Percentiles rank a stretch among this genome's conserved stretches.
These are phyloP conservation scores for Blastocystis sp. DNA, from an alignment of 352 stramenopile genomes.

Conservation along the genomic window DNA sequence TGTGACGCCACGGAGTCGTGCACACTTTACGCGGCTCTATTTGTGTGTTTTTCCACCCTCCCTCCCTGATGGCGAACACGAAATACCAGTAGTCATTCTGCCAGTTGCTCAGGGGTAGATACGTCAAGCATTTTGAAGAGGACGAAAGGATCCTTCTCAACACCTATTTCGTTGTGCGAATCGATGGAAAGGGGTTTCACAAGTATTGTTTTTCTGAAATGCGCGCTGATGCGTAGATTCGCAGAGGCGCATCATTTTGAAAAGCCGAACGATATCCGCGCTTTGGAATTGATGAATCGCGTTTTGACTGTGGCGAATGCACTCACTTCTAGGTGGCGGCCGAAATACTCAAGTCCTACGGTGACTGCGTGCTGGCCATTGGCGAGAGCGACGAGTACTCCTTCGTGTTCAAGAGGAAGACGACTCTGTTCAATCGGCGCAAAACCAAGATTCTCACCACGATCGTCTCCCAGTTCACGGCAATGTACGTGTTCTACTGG, in stretches of 20 bases:
- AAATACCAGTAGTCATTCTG: conserved; percentile 61
- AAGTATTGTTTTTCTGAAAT: conserved; percentile 66
- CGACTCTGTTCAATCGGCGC: conserved; percentile 72
- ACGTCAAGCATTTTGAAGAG: conserved; percentile 71
- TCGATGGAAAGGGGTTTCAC: conserved; percentile 74
- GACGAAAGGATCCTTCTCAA: conserved; percentile 72
- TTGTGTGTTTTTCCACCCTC: no score
- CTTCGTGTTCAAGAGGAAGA: conserved; percentile 72
- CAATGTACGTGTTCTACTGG: conserved; percentile 74
- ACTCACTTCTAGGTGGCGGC: conserved; percentile 50
- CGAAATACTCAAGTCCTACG: conserved; percentile 72
- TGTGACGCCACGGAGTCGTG: not conserved
- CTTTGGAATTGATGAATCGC: conserved; percentile 73
- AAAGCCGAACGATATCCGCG: conserved; percentile 73
- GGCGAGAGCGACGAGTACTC: conserved; percentile 74
- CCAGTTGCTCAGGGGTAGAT: conserved; percentile 19
- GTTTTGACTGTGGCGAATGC: conserved; percentile 5
- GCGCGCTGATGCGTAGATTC: conserved; percentile 66
- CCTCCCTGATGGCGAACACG: conserved; percentile 51
- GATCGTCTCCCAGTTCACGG: conserved; percentile 73
- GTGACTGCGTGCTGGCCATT: conserved; percentile 73
- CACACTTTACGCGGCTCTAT: no score
- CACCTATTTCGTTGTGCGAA: conserved; percentile 73
- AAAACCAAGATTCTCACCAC: conserved; percentile 73
- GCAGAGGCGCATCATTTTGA: conserved; percentile 72